Evolutionary conservation across 441 rosid genomes (phyloP).

Genomic region (Francoa sonchifolia): DNA sequence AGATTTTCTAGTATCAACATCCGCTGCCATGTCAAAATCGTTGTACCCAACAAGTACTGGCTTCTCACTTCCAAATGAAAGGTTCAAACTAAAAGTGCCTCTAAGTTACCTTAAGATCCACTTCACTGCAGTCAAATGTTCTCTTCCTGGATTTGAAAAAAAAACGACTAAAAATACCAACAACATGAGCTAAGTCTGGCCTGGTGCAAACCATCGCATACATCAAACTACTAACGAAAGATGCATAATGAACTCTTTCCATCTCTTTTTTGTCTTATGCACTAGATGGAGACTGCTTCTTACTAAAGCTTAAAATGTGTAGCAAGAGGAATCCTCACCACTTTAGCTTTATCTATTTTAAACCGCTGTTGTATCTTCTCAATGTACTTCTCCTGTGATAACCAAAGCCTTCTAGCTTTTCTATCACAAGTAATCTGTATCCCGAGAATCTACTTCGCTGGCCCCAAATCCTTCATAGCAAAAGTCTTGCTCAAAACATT

Average conservation of each 20-base stretch:
- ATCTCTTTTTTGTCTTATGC: background rate
- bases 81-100: background rate
- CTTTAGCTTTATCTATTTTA: background rate
- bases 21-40: background rate
- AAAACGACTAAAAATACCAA: background rate
- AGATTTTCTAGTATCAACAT: background rate
- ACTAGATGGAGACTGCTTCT: background rate
- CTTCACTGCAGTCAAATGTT: background rate
- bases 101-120: conserved; percentile 1
- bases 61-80: background rate
- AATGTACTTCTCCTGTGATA: conserved; percentile 1
- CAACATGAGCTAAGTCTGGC: background rate
- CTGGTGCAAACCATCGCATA: conserved; percentile 1
- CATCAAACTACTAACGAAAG: background rate
- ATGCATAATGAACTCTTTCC: background rate
- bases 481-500: background rate
- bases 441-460: background rate
- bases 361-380: background rate
- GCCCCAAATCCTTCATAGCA: background rate
- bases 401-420: background rate
- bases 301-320: background rate
- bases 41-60: background rate
- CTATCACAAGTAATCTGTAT: background rate
- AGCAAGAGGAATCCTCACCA: background rate
- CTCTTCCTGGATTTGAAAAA: background rate